A percentile compares a stretch with the other conserved stretches of the same genome.
Evolutionary conservation across 148 eudicot species (phyloP).

Genomic region (Chenopodium album): DNA sequence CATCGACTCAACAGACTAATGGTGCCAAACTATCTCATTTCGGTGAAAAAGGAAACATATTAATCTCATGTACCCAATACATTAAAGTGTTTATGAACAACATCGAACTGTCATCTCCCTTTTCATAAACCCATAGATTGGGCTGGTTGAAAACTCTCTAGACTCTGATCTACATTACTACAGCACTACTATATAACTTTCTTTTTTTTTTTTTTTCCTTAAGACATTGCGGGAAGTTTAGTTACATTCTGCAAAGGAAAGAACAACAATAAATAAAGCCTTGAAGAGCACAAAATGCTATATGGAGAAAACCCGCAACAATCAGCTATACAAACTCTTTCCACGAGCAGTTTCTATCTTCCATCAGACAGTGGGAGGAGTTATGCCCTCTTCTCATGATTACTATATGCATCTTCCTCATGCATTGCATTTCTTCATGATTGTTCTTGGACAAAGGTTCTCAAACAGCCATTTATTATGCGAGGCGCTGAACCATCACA

Average conservation of each 20-base stretch:
- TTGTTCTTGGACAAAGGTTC: conserved; percentile 63
- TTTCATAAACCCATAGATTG: not conserved
- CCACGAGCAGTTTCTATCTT: not conserved
- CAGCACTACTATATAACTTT: not conserved
- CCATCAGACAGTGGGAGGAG: not conserved
- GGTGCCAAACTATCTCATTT: not conserved
- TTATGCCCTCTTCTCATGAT: not conserved
- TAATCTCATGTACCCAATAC: not conserved
- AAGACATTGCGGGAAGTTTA: not conserved
- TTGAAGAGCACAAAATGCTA: not conserved
- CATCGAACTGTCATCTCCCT: not conserved
- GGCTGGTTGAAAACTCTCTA: not conserved
- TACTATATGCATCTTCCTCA: not conserved
- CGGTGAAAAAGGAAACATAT: not conserved
- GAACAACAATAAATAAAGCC: not conserved
- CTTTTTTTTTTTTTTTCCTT: not conserved
- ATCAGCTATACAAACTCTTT: conserved; percentile 1
- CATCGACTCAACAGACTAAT: not conserved
- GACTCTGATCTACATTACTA: not conserved
- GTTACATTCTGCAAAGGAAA: not conserved
- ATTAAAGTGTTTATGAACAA: not conserved
- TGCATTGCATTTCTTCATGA: conserved; percentile 9
- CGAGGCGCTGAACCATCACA: conserved; percentile 94
- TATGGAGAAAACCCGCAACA: not conserved
- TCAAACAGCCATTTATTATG: conserved; percentile 76